Evolutionary conservation across 495 filamentous ascomycete genomes (phyloP).

Genomic region (Xylaria nigripes): DNA sequence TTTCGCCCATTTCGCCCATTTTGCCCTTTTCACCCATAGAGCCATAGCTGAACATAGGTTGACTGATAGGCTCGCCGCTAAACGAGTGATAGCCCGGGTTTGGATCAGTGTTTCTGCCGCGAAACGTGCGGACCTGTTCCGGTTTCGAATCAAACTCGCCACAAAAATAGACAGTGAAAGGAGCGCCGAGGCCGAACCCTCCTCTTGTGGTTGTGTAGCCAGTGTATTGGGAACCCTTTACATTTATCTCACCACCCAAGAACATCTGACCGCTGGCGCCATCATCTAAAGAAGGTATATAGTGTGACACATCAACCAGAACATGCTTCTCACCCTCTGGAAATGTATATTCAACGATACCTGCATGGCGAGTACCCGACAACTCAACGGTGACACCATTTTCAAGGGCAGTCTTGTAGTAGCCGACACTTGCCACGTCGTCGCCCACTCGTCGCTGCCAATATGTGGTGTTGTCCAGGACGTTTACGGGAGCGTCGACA

Average conservation of each 20-base stretch:
- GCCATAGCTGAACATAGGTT: constrained; percentile 12
- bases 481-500: constrained; percentile 39
- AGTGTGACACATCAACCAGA: constrained; percentile 59
- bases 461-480: constrained; percentile 47
- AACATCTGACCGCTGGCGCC: constrained; percentile 49
- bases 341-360: constrained; percentile 55
- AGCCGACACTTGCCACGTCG: constrained; percentile 50
- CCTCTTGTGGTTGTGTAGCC: constrained; percentile 44
- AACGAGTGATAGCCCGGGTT: constrained; percentile 12
- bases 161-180: constrained; percentile 51
- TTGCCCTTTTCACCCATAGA: not conserved
- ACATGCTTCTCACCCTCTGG: constrained; percentile 42
- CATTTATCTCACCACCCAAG: constrained; percentile 41
- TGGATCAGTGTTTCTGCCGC: constrained; percentile 25
- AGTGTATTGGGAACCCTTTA: constrained; percentile 33
- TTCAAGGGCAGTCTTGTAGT: constrained; percentile 47
- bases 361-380: constrained; percentile 49
- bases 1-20: no score
- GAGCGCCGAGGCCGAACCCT: constrained; percentile 40
- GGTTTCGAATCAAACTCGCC: constrained; percentile 46
- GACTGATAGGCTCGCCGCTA: constrained; percentile 7
- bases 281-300: constrained; percentile 44
- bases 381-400: constrained; percentile 50
- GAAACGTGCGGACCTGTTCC: constrained; percentile 9
- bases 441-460: constrained; percentile 31